Evolutionary conservation across 1,139 yeast species (phyloP).

Genomic region (Saccharomycopsis hybrid): DNA sequence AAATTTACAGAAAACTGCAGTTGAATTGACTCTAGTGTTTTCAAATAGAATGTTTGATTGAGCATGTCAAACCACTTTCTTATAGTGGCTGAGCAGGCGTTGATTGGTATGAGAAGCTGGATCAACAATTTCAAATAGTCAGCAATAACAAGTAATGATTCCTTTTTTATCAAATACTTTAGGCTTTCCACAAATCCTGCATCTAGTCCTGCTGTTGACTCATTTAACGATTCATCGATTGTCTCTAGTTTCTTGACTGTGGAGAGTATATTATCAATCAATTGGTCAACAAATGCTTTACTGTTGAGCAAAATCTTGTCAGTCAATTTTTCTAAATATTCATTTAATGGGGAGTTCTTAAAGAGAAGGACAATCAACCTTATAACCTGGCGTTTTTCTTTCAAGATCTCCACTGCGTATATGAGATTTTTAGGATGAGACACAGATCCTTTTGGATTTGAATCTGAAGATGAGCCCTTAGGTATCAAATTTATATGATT

Average conservation of each 20-base stretch:
- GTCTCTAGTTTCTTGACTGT: background rate
- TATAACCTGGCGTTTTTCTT: constrained; percentile 16
- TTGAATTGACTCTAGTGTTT: no score
- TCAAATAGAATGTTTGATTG: constrained; percentile 6
- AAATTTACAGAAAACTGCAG: background rate
- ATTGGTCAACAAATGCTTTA: background rate
- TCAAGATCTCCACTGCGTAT: constrained; percentile 13
- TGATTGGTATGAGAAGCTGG: constrained; percentile 14
- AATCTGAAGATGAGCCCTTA: background rate
- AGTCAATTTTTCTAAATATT: background rate
- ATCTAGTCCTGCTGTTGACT: no score
- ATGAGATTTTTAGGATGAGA: constrained; percentile 4
- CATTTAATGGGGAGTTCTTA: constrained; percentile 3
- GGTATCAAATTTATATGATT: constrained; percentile 5
- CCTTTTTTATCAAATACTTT: constrained; percentile 8
- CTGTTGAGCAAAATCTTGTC: background rate
- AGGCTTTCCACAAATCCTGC: background rate
- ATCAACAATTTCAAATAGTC: constrained; percentile 10
- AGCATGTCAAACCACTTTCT: constrained; percentile 15
- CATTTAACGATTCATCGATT: no score
- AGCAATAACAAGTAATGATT: background rate
- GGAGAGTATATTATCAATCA: background rate
- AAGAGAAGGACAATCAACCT: constrained; percentile 9
- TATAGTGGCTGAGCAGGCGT: background rate
- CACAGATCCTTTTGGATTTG: background rate